These are phyloP conservation scores for Mycena haematopus DNA, from an alignment of 768 basidiomycete genomes.

Conservation along the genomic window DNA sequence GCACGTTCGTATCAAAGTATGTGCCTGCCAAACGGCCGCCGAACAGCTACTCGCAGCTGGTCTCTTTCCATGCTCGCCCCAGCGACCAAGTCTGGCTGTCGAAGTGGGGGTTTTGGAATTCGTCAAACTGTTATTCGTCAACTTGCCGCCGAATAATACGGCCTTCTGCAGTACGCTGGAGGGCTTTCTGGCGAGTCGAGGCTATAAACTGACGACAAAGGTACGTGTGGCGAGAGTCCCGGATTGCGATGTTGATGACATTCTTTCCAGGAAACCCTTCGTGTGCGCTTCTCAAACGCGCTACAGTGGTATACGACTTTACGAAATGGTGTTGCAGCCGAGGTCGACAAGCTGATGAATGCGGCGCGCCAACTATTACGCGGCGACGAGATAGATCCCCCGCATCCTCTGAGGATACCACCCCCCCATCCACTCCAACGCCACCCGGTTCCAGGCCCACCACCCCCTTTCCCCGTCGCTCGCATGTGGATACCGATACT, in stretches of 20 bases:
- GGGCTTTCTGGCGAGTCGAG: neutral
- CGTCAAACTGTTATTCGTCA: neutral
- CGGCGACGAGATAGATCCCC: neutral
- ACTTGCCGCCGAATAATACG: conserved; percentile 10
- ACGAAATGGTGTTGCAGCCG: neutral
- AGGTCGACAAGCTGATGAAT: neutral
- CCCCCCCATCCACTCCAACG: neutral
- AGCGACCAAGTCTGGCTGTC: neutral
- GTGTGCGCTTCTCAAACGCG: conserved; percentile 33
- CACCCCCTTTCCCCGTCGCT: neutral
- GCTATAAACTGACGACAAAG: conserved; percentile 5
- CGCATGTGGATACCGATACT: too few species aligned
- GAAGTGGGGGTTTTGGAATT: neutral
- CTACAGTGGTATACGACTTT: conserved; percentile 36
- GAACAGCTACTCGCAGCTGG: neutral
- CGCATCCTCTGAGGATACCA: neutral
- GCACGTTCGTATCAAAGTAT: neutral
- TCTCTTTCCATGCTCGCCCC: neutral
- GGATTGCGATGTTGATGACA: neutral
- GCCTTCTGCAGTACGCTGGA: neutral
- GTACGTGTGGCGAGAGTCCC: neutral
- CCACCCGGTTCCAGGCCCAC: too few species aligned
- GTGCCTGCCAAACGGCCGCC: neutral
- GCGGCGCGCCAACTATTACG: neutral
- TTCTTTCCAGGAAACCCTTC: conserved; percentile 30